Percentiles rank a stretch among this genome's conserved stretches.
Evolutionary conservation across 202 grass and related monocot genomes (phyloP).

Genomic region (Setaria viridis): DNA sequence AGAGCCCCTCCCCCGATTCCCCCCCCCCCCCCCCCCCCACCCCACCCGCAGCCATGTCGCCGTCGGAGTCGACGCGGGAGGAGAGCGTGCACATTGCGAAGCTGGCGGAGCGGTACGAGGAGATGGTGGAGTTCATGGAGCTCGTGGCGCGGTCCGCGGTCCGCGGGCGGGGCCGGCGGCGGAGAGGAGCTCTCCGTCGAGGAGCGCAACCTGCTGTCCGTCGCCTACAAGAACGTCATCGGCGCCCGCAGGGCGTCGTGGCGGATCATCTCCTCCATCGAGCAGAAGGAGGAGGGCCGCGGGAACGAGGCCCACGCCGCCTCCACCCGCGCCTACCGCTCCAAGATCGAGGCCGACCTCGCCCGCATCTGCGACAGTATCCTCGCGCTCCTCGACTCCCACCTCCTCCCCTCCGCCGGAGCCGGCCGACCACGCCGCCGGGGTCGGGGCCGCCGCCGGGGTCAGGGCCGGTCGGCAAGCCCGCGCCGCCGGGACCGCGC

Average conservation of each 20-base stretch:
- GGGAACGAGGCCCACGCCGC: constrained; percentile 75
- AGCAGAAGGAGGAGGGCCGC: constrained; percentile 90
- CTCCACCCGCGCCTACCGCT: constrained; percentile 70
- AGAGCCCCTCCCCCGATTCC: no score
- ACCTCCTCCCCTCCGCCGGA: constrained; percentile 78
- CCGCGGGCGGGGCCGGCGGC: constrained; percentile 55
- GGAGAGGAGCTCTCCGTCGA: constrained; percentile 78
- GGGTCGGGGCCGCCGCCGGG: no score
- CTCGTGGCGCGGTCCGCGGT: constrained; percentile 48
- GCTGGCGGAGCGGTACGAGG: constrained; percentile 84
- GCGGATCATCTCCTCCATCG: constrained; percentile 88
- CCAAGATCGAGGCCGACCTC: constrained; percentile 84
- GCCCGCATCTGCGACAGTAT: constrained; percentile 81
- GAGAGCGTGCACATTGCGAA: constrained; percentile 91
- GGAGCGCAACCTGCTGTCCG: constrained; percentile 89
- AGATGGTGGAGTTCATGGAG: constrained; percentile 97
- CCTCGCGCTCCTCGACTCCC: constrained; percentile 74
- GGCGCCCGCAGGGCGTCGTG: constrained; percentile 73
- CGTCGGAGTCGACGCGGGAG: constrained; percentile 69
- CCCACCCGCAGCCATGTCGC: no score
- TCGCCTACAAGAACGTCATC: constrained; percentile 93
- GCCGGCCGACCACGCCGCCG: not conserved
- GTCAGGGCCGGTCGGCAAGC: no score
- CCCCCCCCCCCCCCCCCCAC: no score
- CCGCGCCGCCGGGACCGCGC: no score